Base-by-base conservation (phyloP, 257 asterid genomes). In the Ilex aquifolium region DNA sequence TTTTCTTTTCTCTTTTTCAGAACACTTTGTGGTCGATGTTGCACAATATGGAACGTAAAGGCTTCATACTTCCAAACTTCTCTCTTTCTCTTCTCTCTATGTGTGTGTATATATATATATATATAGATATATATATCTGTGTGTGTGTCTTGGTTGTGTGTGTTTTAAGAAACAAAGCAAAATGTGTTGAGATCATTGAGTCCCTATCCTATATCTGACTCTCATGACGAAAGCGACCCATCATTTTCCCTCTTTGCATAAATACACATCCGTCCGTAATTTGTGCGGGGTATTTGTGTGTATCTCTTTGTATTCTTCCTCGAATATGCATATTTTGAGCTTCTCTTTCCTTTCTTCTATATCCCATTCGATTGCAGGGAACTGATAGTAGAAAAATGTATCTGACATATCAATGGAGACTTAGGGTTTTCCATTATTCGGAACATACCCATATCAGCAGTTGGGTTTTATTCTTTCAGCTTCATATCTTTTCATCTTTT, bases 121-220 rank as follows among this genome's bases (percentile, higher is more conserved):
- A 44, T 40, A 16, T 57, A 64, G 42, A 59, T 39, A 12, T 49
- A n/a, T 30, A 52, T 16, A 13, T 48, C 46, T 31, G 17, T 65
- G 57, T 31, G 16, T 39, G 56, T 39, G 30, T 42, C n/a, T 29
- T 2, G 27, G 27, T 53, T 31, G 16, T 39, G 56, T 39, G 44
- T 42, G 31, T 29, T 2, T 31, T 29, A 9, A 40, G 53, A n/a
- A 60, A 32, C 56, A 16, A 21, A 6, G 57, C 14, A 53, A 53
- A 5, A 57, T 36, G 54, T 64, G 54, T 52, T 7, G 50, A 40
- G 51, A 56, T 65, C 32, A 42, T 39, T 7, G 29, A 60, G 80
- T 80, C 89, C 66, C 80, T 83, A 70, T 80, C 86, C 67, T 78
- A 65, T 77, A 65, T 66, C 81, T 77, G 88, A 83, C 73, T 83